Evolutionary conservation across 306 rosid species (phyloP).

Genomic region (Alnus rubra): DNA sequence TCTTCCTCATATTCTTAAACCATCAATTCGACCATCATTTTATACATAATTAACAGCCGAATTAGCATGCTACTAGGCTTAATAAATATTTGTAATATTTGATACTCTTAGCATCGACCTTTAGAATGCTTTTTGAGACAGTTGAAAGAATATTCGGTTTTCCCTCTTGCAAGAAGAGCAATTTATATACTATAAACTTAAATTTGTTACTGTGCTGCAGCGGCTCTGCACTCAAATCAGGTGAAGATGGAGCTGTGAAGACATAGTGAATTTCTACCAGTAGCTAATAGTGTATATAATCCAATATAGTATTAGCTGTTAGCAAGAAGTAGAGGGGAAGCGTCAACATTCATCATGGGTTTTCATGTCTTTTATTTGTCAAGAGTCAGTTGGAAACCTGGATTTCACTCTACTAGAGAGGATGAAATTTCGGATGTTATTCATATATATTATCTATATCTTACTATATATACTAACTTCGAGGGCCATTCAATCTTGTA

Average conservation of each 20-base stretch:
- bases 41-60: neutral
- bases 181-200: conserved; percentile 21
- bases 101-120: neutral
- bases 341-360: conserved; percentile 45
- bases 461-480: conserved; percentile 48
- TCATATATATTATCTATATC: conserved; percentile 40
- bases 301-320: conserved; percentile 61
- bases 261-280: conserved; percentile 36
- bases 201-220: conserved; percentile 48
- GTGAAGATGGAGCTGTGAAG: conserved; percentile 91
- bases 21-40: neutral
- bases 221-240: conserved; percentile 72
- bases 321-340: conserved; percentile 52
- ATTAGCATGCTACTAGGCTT: neutral
- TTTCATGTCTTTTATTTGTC: conserved; percentile 53
- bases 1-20: neutral
- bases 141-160: neutral
- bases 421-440: conserved; percentile 46
- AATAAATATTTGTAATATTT: neutral
- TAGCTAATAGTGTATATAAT: conserved; percentile 70
- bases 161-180: neutral
- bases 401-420: conserved; percentile 52
- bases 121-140: neutral
- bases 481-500: conserved; percentile 53
- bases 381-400: conserved; percentile 44